Percentiles rank a stretch among this genome's conserved stretches.
These are phyloP conservation scores for Lactifluus volemus DNA, from an alignment of 768 basidiomycete genomes.

Conservation along the genomic window DNA sequence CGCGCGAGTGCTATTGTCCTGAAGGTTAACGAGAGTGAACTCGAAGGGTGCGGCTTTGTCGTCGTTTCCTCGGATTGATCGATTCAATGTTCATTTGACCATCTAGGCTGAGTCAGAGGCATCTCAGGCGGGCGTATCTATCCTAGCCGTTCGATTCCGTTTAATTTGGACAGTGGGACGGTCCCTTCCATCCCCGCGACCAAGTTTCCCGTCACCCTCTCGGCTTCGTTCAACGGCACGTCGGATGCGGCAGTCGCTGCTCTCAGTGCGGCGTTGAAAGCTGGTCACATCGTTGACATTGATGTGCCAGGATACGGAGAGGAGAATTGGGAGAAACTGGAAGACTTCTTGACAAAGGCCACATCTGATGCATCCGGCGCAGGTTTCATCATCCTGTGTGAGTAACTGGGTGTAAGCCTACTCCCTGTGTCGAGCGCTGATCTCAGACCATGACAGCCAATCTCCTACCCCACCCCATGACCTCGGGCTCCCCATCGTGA, in stretches of 20 bases:
- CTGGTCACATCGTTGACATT: constrained; percentile 60
- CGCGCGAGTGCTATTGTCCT: constrained; percentile 47
- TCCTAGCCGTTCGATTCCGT: constrained; percentile 58
- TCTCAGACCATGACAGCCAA: constrained; percentile 46
- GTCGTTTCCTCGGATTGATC: background rate
- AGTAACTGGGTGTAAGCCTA: background rate
- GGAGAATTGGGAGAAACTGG: constrained; percentile 53
- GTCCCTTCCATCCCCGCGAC: constrained; percentile 31
- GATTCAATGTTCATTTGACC: background rate
- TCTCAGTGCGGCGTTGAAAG: constrained; percentile 57
- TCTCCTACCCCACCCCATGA: constrained; percentile 73
- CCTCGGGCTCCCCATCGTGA: constrained; percentile 61
- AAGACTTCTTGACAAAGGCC: constrained; percentile 63
- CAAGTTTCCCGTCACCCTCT: constrained; percentile 41
- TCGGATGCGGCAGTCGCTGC: constrained; percentile 44
- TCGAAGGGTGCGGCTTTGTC: constrained; percentile 36
- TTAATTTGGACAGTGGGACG: constrained; percentile 42
- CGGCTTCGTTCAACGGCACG: constrained; percentile 45
- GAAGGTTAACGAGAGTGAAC: constrained; percentile 7
- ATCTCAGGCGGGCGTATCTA: constrained; percentile 4
- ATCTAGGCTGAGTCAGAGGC: constrained; percentile 18
- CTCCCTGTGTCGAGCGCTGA: background rate
- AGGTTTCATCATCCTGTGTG: constrained; percentile 61
- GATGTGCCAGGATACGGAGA: constrained; percentile 50
- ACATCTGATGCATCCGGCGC: constrained; percentile 29